Evolutionary conservation across 129 eudicot species (phyloP), one percentile per base, ranked within the genome.

Genomic region (Sambucus nigra): DNA sequence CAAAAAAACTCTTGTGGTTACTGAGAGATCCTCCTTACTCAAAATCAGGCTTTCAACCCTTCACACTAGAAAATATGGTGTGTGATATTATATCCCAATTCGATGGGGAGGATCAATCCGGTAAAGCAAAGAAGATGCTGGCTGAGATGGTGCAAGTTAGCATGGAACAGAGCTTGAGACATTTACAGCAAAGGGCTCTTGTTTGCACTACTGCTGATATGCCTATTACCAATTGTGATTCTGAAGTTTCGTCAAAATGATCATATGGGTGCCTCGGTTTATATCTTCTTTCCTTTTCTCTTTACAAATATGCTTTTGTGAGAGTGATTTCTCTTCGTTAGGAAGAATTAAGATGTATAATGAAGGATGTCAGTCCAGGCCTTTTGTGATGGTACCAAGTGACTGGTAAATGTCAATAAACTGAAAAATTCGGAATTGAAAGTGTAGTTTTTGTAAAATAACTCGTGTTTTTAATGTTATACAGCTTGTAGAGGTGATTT

Each of bases 91-190:
- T 92, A 39, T 74, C 92, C 4, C 91, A 76, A 48, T 75, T 92
- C 21, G 96, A 86, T 12, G 91, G 87, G 0, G 99, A 86, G 39
- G 99, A 82, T 21, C 99, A 80, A 64, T 67, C 78, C 4, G 92
- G 94, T 18, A 92, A 86, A 51, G 99, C 99, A 7, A 86, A 86
- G 67, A 70, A 86, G 69, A 86, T 92, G 99, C 77, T 92, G 12
- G 69, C 96, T 0, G 99, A 86, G 56, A 92, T 92, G 99, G 96
- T 92, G 26, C 99, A 82, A 72, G 96, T 86, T 44, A 92, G 99
- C 59, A 92, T 86, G 99, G 96, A 92, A 54, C 88, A 83, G 63
- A 92, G 96, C 64, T 69, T 86, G 62, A 60, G 82, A 73, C 96
- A 86, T 67, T 64, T 92, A 69, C 99, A 92, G 55, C 84, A 80